These are phyloP conservation scores for Aspergillus melleus DNA, from an alignment of 2,329 filamentous ascomycete species.

Conservation along the genomic window DNA sequence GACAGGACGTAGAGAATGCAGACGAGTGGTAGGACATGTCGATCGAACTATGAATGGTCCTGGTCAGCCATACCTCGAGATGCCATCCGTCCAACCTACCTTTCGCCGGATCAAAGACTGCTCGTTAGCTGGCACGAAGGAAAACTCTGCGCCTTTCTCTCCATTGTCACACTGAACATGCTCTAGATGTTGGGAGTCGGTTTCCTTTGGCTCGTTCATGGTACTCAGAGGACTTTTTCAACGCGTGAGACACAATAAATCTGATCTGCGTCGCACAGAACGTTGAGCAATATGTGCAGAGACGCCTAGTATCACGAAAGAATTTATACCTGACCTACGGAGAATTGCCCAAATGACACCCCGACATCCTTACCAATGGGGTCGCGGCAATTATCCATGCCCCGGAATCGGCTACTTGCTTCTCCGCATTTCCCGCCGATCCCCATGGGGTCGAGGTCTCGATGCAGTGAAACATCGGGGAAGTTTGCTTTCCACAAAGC, in stretches of 20 bases:
- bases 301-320: too few species aligned
- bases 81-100: neutral
- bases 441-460: neutral
- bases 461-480: neutral
- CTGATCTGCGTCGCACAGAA: too few species aligned
- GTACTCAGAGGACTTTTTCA: too few species aligned
- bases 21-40: constrained; percentile 22
- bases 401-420: neutral
- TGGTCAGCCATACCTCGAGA: neutral
- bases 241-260: too few species aligned
- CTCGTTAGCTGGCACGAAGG: neutral
- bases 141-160: neutral
- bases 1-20: constrained; percentile 26
- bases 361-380: too few species aligned
- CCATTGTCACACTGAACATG: neutral
- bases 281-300: too few species aligned
- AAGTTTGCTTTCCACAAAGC: neutral
- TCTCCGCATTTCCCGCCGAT: neutral
- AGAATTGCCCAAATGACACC: too few species aligned
- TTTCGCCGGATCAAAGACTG: constrained; percentile 1
- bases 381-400: too few species aligned
- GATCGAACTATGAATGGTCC: constrained; percentile 17
- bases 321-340: too few species aligned
- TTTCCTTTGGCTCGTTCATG: too few species aligned
- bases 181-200: neutral